phyloP scores from a whole-genome alignment of 176 grass and related monocot genomes.

The Poa pratensis region DNA sequence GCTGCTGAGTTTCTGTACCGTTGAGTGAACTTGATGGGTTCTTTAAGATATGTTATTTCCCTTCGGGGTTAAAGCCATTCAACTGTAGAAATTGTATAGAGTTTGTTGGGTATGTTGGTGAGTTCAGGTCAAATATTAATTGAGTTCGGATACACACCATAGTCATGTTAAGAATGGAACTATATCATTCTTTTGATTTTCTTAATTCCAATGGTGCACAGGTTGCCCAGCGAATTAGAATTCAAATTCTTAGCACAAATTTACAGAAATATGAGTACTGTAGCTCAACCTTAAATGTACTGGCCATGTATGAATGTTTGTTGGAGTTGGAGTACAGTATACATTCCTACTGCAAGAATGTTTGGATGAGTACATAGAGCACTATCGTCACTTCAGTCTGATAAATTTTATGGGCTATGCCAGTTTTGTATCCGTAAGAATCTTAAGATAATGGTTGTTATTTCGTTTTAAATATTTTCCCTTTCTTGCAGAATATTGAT shows the following conservation, averaged over 20 bases:
- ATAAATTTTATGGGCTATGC: slow-evolving; percentile 4
- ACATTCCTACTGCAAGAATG: not conserved
- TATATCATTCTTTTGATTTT: no score
- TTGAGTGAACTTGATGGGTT: no score
- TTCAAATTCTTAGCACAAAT: not conserved
- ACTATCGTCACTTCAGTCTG: slow-evolving; percentile 12
- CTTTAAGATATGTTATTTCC: no score
- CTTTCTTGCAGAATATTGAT: no score
- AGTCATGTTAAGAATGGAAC: not conserved
- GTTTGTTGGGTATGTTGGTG: not conserved
- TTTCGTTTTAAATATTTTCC: no score
- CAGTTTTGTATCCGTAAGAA: not conserved
- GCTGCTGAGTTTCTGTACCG: no score
- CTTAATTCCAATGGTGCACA: not conserved
- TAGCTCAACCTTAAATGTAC: not conserved
- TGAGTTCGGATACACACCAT: not conserved
- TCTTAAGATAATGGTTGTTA: not conserved
- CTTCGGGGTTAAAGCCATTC: no score
- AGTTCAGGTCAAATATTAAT: not conserved
- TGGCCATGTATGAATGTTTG: not conserved
- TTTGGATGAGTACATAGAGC: slow-evolving; percentile 31
- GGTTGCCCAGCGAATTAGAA: not conserved
- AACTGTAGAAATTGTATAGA: slow-evolving; percentile 22
- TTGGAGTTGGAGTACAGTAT: not conserved
- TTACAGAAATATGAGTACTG: not conserved